Evolutionary conservation across 2,329 filamentous ascomycete species (phyloP).

Genomic region (Aspergillus viridinutans): DNA sequence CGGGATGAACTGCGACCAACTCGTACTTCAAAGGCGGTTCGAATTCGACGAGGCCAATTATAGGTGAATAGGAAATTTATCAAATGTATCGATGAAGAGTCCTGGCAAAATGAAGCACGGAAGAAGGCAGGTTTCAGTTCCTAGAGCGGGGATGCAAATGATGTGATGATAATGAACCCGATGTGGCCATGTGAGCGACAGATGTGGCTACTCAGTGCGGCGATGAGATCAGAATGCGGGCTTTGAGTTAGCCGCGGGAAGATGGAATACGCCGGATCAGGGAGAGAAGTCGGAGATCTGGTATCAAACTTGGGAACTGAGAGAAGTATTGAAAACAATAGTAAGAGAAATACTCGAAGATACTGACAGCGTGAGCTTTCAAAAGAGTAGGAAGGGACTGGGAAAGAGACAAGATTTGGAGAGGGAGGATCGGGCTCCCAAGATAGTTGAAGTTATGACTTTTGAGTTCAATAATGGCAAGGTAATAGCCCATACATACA

Average conservation of each 20-base stretch:
- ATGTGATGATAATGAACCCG: conserved; percentile 14
- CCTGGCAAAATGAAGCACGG: conserved; percentile 2
- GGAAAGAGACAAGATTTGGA: not conserved
- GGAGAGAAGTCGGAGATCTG: not conserved
- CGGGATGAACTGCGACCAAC: not conserved
- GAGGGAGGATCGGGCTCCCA: conserved; percentile 3
- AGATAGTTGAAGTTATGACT: conserved; percentile 11
- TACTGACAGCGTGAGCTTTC: not conserved
- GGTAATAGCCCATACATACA: not conserved
- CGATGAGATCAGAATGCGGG: conserved; percentile 24
- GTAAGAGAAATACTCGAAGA: not conserved
- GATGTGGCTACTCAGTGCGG: conserved; percentile 13
- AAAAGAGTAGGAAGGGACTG: not conserved
- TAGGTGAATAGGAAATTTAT: not conserved
- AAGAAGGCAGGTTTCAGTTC: conserved; percentile 9
- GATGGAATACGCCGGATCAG: conserved; percentile 6
- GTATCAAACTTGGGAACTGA: not conserved
- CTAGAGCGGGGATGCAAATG: conserved; percentile 7
- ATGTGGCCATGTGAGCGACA: conserved; percentile 29
- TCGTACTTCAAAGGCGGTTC: not conserved
- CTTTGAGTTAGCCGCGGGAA: conserved; percentile 16
- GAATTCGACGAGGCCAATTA: not conserved
- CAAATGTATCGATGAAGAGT: conserved; percentile 2
- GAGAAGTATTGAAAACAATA: not conserved
- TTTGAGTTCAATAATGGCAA: conserved; percentile 4